Percentiles rank a stretch among this genome's conserved stretches.
phyloP scores from a whole-genome alignment of 2,329 filamentous ascomycete genomes.

The Lasiodiplodia citricola region DNA sequence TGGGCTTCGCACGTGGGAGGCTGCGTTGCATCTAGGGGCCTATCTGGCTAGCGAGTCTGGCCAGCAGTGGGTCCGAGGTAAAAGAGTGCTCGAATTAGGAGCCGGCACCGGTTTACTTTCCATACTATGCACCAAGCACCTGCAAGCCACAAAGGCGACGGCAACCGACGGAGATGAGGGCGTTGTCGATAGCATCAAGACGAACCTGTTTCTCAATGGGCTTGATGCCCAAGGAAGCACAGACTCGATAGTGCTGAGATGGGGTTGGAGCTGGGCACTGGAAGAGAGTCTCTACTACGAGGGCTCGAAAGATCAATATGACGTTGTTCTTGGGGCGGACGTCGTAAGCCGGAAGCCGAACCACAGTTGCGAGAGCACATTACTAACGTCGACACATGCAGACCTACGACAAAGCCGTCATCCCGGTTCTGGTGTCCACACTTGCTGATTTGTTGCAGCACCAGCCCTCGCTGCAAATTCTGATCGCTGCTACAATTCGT shows the following conservation, averaged over 20 bases:
- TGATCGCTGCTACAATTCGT: conserved; percentile 74
- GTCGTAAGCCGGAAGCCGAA: conserved; percentile 54
- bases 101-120: conserved; percentile 78
- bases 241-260: conserved; percentile 61
- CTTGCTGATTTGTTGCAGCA: conserved; percentile 65
- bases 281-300: conserved; percentile 31
- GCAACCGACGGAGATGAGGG: conserved; percentile 77
- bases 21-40: conserved; percentile 73
- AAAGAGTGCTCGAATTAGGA: conserved; percentile 72
- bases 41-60: conserved; percentile 62
- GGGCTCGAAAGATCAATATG: conserved; percentile 50
- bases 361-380: conserved; percentile 9
- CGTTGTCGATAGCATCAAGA: conserved; percentile 70
- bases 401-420: conserved; percentile 72
- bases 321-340: conserved; percentile 76
- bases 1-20: conserved; percentile 81
- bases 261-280: conserved; percentile 62
- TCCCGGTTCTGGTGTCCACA: conserved; percentile 69
- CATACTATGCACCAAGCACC: conserved; percentile 72
- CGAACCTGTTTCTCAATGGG: conserved; percentile 72
- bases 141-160: conserved; percentile 64
- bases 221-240: conserved; percentile 56
- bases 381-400: conserved; percentile 36
- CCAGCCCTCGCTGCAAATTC: conserved; percentile 61
- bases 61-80: conserved; percentile 55